These are phyloP conservation scores for Leccinum barrowsii DNA, from an alignment of 768 basidiomycete genomes.

Conservation along the genomic window DNA sequence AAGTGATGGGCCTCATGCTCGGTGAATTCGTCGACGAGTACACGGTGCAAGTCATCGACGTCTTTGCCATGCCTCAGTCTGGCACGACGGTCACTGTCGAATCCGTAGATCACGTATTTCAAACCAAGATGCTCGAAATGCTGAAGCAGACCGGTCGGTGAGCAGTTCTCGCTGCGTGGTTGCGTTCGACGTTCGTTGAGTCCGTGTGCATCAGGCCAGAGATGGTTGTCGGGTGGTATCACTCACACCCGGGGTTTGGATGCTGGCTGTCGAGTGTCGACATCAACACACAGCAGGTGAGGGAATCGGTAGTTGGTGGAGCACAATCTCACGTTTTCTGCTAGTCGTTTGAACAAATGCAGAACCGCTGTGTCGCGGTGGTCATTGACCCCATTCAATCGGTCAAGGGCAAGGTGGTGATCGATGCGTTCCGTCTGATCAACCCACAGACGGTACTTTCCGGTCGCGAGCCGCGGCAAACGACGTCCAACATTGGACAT, in stretches of 20 bases:
- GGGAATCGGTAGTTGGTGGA: background rate
- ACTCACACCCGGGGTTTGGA: constrained; percentile 99
- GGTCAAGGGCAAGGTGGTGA: constrained; percentile 97
- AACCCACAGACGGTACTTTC: constrained; percentile 85
- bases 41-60: constrained; percentile 90
- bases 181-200: constrained; percentile 2
- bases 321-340: constrained; percentile 13
- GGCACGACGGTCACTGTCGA: constrained; percentile 97
- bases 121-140: constrained; percentile 98
- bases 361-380: constrained; percentile 91
- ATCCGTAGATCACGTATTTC: constrained; percentile 98
- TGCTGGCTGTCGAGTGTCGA: constrained; percentile 99
- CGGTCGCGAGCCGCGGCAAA: constrained; percentile 94
- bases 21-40: constrained; percentile 99
- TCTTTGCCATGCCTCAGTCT: constrained; percentile 98
- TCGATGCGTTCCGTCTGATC: constrained; percentile 98
- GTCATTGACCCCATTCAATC: constrained; percentile 99
- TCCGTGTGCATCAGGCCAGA: constrained; percentile 61
- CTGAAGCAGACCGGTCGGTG: constrained; percentile 97
- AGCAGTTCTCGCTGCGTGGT: constrained; percentile 27
- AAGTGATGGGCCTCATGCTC: constrained; percentile 98
- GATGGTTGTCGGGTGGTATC: constrained; percentile 99
- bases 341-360: constrained; percentile 94
- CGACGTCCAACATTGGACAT: constrained; percentile 97
- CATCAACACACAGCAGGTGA: constrained; percentile 96